Evolutionary conservation across 2,329 filamentous ascomycete genomes (phyloP).

Genomic region (Hypoxylon sp.): DNA sequence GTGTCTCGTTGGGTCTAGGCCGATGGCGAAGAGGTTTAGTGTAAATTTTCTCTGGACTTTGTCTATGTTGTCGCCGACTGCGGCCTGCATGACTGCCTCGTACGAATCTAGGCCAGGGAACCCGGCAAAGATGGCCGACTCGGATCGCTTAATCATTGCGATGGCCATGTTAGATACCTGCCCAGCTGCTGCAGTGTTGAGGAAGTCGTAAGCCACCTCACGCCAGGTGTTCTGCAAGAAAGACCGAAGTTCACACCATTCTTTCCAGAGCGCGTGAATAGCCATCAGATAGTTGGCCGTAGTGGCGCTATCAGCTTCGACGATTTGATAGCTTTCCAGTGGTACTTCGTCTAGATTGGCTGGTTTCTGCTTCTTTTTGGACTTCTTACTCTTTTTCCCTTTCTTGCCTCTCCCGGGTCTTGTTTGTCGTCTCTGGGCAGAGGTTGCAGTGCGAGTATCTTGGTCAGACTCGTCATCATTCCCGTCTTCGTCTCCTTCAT

Average conservation of each 20-base stretch:
- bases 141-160: slow-evolving; percentile 58
- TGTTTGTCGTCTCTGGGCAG: slow-evolving; percentile 24
- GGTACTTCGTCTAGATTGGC: slow-evolving; percentile 57
- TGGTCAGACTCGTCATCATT: slow-evolving; percentile 33
- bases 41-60: slow-evolving; percentile 50
- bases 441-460: slow-evolving; percentile 12
- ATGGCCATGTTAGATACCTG: slow-evolving; percentile 60
- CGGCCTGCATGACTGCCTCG: slow-evolving; percentile 59
- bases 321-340: slow-evolving; percentile 62
- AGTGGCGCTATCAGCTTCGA: slow-evolving; percentile 57
- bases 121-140: slow-evolving; percentile 59
- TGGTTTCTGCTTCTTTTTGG: slow-evolving; percentile 36
- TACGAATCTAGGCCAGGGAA: slow-evolving; percentile 63
- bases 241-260: slow-evolving; percentile 59
- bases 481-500: slow-evolving; percentile 42
- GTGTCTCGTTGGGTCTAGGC: background rate
- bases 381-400: slow-evolving; percentile 29
- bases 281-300: slow-evolving; percentile 63
- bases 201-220: slow-evolving; percentile 60
- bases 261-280: slow-evolving; percentile 56
- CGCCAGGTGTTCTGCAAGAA: slow-evolving; percentile 60
- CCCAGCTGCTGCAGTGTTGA: slow-evolving; percentile 64
- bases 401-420: slow-evolving; percentile 47
- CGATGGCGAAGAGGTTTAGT: slow-evolving; percentile 5
- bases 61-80: slow-evolving; percentile 58